These are phyloP conservation scores for Alisma plantagoaquatica DNA, from an alignment of 106 monocot genomes.

Conservation along the genomic window DNA sequence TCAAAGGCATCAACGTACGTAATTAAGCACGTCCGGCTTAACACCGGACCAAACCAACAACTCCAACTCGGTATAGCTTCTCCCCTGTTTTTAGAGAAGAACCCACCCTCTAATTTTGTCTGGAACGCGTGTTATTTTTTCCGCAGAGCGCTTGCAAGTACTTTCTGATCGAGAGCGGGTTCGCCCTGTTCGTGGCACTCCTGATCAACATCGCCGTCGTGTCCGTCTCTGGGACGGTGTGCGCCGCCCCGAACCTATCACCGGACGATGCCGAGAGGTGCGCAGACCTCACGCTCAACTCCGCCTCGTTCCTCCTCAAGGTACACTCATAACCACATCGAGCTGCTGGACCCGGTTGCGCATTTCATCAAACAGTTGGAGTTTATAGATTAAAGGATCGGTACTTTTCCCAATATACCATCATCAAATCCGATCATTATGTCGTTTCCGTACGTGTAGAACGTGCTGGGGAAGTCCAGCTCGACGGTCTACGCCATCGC, in stretches of 20 bases:
- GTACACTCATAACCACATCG: not conserved
- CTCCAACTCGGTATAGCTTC: no score
- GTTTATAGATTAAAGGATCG: no score
- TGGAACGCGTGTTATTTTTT: not conserved
- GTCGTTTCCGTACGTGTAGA: no score
- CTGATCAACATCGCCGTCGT: slow-evolving; percentile 57
- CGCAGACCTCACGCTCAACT: slow-evolving; percentile 31
- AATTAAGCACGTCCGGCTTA: not conserved
- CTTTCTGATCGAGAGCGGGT: slow-evolving; percentile 51
- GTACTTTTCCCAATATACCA: no score
- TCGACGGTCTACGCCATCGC: slow-evolving; percentile 16
- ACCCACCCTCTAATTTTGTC: no score
- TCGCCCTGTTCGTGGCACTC: slow-evolving; percentile 42
- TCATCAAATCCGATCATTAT: no score
- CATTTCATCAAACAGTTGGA: no score
- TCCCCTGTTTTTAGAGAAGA: no score
- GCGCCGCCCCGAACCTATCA: slow-evolving; percentile 18
- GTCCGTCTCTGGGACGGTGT: slow-evolving; percentile 43
- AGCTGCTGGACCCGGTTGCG: no score
- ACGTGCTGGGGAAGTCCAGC: slow-evolving; percentile 18
- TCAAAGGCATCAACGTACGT: slow-evolving; percentile 43
- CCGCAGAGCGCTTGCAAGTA: slow-evolving; percentile 42
- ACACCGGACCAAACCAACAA: not conserved
- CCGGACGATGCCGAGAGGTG: slow-evolving; percentile 19
- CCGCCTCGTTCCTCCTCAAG: slow-evolving; percentile 49